phyloP scores from a whole-genome alignment of 2,329 filamentous ascomycete species.

The Emmonsiellopsis sp. region DNA sequence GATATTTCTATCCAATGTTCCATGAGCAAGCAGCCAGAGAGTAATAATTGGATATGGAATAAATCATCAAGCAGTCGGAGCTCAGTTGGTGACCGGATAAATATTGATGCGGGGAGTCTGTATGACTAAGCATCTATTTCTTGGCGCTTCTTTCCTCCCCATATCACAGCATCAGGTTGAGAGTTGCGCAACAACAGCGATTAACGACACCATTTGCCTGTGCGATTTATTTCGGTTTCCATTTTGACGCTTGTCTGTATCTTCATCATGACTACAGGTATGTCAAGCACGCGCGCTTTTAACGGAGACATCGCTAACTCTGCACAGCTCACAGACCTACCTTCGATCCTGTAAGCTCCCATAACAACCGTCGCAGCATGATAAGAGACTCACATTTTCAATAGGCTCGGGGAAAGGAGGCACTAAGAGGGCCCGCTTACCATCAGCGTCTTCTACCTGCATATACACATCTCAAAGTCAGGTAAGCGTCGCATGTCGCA shows the following conservation, averaged over 20 bases:
- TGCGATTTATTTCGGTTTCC: not conserved
- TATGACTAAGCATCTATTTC: not conserved
- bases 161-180: not conserved
- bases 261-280: slow-evolving; percentile 36
- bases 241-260: not conserved
- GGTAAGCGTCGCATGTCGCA: slow-evolving; percentile 38
- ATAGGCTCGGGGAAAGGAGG: slow-evolving; percentile 87
- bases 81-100: not conserved
- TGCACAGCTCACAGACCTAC: slow-evolving; percentile 67
- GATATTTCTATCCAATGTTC: slow-evolving; percentile 1
- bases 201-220: not conserved
- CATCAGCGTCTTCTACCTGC: slow-evolving; percentile 93
- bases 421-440: slow-evolving; percentile 84
- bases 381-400: slow-evolving; percentile 20
- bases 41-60: not conserved
- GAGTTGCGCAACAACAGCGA: not conserved
- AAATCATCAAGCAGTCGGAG: not conserved
- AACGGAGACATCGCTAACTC: slow-evolving; percentile 13
- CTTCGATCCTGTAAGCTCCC: slow-evolving; percentile 68
- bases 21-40: slow-evolving; percentile 1
- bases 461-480: slow-evolving; percentile 84
- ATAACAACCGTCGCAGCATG: slow-evolving; percentile 4
- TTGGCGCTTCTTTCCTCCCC: not conserved
- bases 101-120: not conserved
- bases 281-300: slow-evolving; percentile 1